Percentiles rank a stretch among this genome's conserved stretches.
These are phyloP conservation scores for Penicillium silybi DNA, from an alignment of 495 filamentous ascomycete genomes.

Conservation along the genomic window DNA sequence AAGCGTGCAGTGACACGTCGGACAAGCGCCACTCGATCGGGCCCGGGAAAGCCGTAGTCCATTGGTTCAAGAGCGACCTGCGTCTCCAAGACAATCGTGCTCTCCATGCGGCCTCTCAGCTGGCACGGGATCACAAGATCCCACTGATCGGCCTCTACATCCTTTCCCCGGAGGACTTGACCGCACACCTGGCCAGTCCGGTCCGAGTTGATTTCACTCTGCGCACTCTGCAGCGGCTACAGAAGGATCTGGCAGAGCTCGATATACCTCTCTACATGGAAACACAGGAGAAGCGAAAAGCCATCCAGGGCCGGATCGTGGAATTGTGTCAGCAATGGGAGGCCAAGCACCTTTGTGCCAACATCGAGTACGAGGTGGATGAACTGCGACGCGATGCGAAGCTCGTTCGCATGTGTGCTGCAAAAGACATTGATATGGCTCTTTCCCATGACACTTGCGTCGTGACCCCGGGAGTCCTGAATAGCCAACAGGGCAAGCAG, in stretches of 20 bases:
- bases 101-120: conserved; percentile 61
- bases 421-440: conserved; percentile 59
- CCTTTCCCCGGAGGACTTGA: conserved; percentile 79
- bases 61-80: conserved; percentile 90
- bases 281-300: conserved; percentile 60
- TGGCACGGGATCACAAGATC: conserved; percentile 58
- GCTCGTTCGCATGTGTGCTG: conserved; percentile 55
- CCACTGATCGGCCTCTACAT: conserved; percentile 76
- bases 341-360: conserved; percentile 57
- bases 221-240: conserved; percentile 61
- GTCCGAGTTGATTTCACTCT: conserved; percentile 77
- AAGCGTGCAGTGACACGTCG: conserved; percentile 51
- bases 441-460: conserved; percentile 77
- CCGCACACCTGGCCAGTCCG: conserved; percentile 72
- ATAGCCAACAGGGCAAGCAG: conserved; percentile 63
- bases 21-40: conserved; percentile 38
- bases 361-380: conserved; percentile 60
- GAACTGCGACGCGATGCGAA: conserved; percentile 64
- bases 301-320: conserved; percentile 60
- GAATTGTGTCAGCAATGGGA: conserved; percentile 69
- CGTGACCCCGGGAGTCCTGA: conserved; percentile 66
- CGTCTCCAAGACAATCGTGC: conserved; percentile 71
- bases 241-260: conserved; percentile 60
- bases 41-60: conserved; percentile 64
- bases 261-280: conserved; percentile 80